Evolutionary conservation across 352 stramenopile species (phyloP).

Genomic region (Globisporangium irregulare): DNA sequence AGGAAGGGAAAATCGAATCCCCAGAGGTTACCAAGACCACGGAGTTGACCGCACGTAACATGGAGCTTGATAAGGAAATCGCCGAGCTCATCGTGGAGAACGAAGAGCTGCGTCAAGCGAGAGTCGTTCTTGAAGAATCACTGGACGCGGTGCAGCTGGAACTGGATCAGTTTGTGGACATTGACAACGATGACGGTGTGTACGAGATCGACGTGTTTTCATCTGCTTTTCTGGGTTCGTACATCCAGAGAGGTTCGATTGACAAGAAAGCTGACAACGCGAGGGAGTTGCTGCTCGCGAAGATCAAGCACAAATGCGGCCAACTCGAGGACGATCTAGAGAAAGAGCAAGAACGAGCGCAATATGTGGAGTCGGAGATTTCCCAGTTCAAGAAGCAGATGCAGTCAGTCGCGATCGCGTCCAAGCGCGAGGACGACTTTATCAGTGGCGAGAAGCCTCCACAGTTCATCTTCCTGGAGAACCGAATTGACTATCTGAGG

Average conservation of each 20-base stretch:
- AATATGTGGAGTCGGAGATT: slow-evolving; percentile 60
- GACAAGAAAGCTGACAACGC: slow-evolving; percentile 61
- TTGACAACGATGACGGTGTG: slow-evolving; percentile 41
- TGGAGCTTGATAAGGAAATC: slow-evolving; percentile 67
- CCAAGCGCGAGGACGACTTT: slow-evolving; percentile 71
- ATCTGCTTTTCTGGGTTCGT: slow-evolving; percentile 54
- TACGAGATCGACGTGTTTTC: slow-evolving; percentile 72
- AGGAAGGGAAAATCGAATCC: slow-evolving; percentile 55
- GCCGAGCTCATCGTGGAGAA: slow-evolving; percentile 71
- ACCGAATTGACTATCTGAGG: slow-evolving; percentile 58
- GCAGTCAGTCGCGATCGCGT: slow-evolving; percentile 53
- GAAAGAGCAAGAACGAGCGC: slow-evolving; percentile 53
- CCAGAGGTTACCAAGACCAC: slow-evolving; percentile 56
- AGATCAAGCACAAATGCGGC: slow-evolving; percentile 45
- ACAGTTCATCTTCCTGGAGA: slow-evolving; percentile 77
- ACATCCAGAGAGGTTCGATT: slow-evolving; percentile 60
- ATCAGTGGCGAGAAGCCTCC: slow-evolving; percentile 77
- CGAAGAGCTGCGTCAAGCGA: slow-evolving; percentile 48
- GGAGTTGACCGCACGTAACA: slow-evolving; percentile 50
- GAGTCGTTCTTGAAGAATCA: slow-evolving; percentile 47
- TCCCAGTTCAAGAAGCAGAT: slow-evolving; percentile 66
- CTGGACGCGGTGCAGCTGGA: slow-evolving; percentile 64
- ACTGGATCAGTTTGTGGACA: slow-evolving; percentile 58
- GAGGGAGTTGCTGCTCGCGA: slow-evolving; percentile 49
- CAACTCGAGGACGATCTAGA: slow-evolving; percentile 62